phyloP scores from a whole-genome alignment of 1,139 yeast species.

The Saccharomyces uvarum region DNA sequence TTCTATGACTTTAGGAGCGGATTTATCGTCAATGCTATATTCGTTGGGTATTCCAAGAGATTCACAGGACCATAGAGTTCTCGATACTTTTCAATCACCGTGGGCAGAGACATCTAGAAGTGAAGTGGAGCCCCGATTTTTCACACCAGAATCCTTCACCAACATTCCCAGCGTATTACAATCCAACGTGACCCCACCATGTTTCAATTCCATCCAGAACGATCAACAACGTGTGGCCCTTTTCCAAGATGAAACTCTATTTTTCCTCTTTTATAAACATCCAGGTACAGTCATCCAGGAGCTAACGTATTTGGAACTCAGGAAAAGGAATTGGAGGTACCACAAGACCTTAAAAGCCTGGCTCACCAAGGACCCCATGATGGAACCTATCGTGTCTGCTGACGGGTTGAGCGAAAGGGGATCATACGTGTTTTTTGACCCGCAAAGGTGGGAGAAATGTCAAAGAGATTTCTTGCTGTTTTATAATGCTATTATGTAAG shows the following conservation, averaged over 20 bases:
- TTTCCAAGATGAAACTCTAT: conserved; percentile 86
- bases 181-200: conserved; percentile 29
- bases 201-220: conserved; percentile 34
- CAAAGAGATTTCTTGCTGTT: conserved; percentile 72
- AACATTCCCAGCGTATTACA: conserved; percentile 35
- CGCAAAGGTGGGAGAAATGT: conserved; percentile 92
- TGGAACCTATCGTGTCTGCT: conserved; percentile 80
- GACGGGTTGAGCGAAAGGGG: conserved; percentile 77
- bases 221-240: conserved; percentile 66
- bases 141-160: conserved; percentile 37
- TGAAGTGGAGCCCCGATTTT: conserved; percentile 76
- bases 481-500: conserved; percentile 45
- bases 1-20: conserved; percentile 71
- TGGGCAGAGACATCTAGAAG: conserved; percentile 90
- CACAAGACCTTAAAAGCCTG: conserved; percentile 94
- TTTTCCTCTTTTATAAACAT: conserved; percentile 87
- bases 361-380: conserved; percentile 88
- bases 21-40: conserved; percentile 62
- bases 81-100: conserved; percentile 78
- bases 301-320: conserved; percentile 83
- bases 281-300: conserved; percentile 93
- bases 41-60: conserved; percentile 31
- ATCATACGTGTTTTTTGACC: conserved; percentile 92
- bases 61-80: conserved; percentile 35
- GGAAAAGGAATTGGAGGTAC: conserved; percentile 90